Evolutionary conservation across 768 basidiomycete genomes (phyloP).

Genomic region (Boletellus sp.): DNA sequence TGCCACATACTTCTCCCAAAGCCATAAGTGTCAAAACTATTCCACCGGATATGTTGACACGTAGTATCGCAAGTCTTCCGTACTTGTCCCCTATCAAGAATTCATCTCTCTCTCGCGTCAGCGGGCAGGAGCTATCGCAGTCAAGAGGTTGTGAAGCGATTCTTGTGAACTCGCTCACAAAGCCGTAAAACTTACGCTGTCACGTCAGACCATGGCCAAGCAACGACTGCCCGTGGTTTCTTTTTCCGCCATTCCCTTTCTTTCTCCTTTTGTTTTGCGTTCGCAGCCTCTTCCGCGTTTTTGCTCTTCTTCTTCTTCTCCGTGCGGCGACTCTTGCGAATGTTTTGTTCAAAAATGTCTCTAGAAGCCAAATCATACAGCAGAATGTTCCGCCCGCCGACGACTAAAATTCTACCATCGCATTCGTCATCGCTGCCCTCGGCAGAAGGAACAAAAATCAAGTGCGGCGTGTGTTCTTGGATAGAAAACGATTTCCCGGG

Average conservation of each 20-base stretch:
- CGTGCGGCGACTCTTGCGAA: slow-evolving; percentile 50
- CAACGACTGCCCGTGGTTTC: slow-evolving; percentile 52
- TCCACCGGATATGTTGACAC: slow-evolving; percentile 42
- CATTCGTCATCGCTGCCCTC: slow-evolving; percentile 30
- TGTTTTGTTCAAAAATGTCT: slow-evolving; percentile 48
- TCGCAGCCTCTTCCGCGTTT: slow-evolving; percentile 39
- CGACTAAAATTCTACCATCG: slow-evolving; percentile 66
- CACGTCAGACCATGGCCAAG: slow-evolving; percentile 77
- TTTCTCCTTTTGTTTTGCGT: slow-evolving; percentile 54
- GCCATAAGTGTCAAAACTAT: slow-evolving; percentile 50
- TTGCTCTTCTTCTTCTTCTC: slow-evolving; percentile 49
- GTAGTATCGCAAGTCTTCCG: slow-evolving; percentile 69
- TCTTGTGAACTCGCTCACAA: not conserved
- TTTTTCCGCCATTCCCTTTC: slow-evolving; percentile 51
- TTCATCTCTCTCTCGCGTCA: slow-evolving; percentile 44
- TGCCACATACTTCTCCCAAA: slow-evolving; percentile 61
- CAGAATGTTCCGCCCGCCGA: slow-evolving; percentile 64
- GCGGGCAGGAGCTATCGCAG: slow-evolving; percentile 44
- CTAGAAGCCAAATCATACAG: slow-evolving; percentile 55
- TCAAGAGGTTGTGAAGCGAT: not conserved
- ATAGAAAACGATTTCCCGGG: slow-evolving; percentile 43
- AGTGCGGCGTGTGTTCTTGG: slow-evolving; percentile 37
- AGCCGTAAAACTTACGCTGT: slow-evolving; percentile 49
- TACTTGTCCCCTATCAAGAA: slow-evolving; percentile 67
- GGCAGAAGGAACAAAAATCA: slow-evolving; percentile 36